A percentile compares a stretch with the other conserved stretches of the same genome.
phyloP scores from a whole-genome alignment of 257 asterid genomes.

The Salvia hispanica region DNA sequence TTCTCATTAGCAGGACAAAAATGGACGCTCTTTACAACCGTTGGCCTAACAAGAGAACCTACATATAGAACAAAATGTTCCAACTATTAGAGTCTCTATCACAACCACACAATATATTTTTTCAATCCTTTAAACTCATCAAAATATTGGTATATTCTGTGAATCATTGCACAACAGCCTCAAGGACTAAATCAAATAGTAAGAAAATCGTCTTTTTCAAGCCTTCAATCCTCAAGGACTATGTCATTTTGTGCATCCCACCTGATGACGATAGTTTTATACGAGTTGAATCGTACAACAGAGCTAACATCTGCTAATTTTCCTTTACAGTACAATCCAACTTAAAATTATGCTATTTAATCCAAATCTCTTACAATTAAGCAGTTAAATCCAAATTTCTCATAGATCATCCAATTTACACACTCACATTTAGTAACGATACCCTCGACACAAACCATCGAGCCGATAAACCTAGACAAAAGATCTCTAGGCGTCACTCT shows the following conservation, averaged over 20 bases:
- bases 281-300: constrained; percentile 6
- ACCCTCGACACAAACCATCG: constrained; percentile 94
- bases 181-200: too few relatives aligned
- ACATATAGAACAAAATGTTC: constrained; percentile 18
- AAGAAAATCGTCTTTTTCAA: too few relatives aligned
- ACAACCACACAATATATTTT: neutral
- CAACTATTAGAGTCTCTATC: constrained; percentile 18
- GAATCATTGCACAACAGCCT: too few relatives aligned
- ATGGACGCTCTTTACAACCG: constrained; percentile 95
- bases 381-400: constrained; percentile 4
- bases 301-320: constrained; percentile 5
- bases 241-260: too few relatives aligned
- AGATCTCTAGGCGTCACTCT: constrained; percentile 96
- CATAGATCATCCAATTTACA: neutral
- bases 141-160: too few relatives aligned
- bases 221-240: too few relatives aligned
- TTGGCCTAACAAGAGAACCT: constrained; percentile 99
- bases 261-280: neutral
- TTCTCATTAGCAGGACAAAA: constrained; percentile 76
- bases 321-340: neutral
- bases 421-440: constrained; percentile 81
- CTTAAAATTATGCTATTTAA: neutral
- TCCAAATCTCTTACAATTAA: neutral
- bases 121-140: too few relatives aligned
- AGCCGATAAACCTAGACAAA: constrained; percentile 87